phyloP scores from a whole-genome alignment of 345 rosid species.

The Ricinus communis region DNA sequence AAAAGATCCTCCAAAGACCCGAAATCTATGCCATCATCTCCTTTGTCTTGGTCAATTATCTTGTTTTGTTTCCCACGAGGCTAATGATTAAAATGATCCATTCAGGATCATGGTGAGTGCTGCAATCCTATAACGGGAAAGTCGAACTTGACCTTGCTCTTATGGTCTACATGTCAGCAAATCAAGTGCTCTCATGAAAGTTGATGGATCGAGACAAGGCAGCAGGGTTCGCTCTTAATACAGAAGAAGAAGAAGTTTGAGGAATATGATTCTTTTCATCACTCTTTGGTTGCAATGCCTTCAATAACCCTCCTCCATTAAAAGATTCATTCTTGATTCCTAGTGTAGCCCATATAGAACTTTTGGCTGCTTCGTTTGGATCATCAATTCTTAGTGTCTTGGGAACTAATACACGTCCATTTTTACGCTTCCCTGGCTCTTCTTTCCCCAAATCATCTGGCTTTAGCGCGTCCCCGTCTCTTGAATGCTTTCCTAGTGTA shows the following conservation, averaged over 20 bases:
- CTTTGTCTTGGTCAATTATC: conserved; percentile 12
- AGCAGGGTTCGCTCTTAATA: conserved; percentile 70
- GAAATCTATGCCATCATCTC: not conserved
- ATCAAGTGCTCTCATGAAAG: conserved; percentile 65
- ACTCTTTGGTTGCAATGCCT: conserved; percentile 56
- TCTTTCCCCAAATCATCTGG: conserved; percentile 19
- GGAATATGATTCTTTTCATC: conserved; percentile 38
- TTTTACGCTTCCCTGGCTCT: conserved; percentile 7
- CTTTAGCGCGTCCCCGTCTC: conserved; percentile 31
- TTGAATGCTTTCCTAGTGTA: conserved; percentile 26
- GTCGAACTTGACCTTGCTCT: conserved; percentile 9
- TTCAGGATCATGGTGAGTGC: conserved; percentile 2
- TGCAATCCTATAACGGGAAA: not conserved
- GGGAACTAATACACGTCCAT: conserved; percentile 16
- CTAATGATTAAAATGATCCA: conserved; percentile 16
- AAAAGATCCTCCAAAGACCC: not conserved
- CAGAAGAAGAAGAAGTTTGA: conserved; percentile 47
- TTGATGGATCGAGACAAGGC: conserved; percentile 75
- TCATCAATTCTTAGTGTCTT: conserved; percentile 27
- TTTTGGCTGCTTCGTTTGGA: conserved; percentile 31
- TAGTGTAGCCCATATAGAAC: conserved; percentile 32
- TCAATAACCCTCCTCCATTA: conserved; percentile 51
- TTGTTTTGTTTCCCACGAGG: conserved; percentile 3
- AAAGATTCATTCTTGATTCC: conserved; percentile 46
- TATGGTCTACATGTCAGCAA: not conserved